These are phyloP conservation scores for Plectosphaerella sp. DNA, from an alignment of 2,329 filamentous ascomycete species.

Conservation along the genomic window DNA sequence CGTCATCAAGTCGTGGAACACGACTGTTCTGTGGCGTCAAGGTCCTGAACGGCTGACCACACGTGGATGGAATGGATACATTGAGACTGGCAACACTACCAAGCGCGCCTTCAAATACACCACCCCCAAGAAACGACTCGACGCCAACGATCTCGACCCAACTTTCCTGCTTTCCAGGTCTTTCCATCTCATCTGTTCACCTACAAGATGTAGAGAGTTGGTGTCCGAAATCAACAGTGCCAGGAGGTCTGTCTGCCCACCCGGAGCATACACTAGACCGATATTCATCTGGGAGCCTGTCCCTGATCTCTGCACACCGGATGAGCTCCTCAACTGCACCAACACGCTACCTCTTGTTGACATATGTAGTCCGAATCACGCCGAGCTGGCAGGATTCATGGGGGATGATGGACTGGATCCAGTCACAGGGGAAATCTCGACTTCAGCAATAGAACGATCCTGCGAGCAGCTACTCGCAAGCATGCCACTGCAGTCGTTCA, in stretches of 20 bases:
- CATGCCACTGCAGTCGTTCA: conserved; percentile 61
- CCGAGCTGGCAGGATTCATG: conserved; percentile 85
- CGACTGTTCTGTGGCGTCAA: conserved; percentile 64
- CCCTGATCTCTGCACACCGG: conserved; percentile 77
- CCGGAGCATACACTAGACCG: conserved; percentile 46
- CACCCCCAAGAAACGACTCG: conserved; percentile 80
- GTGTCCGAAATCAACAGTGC: conserved; percentile 65
- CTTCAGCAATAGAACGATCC: conserved; percentile 47
- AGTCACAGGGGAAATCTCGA: conserved; percentile 49
- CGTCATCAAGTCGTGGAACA: conserved; percentile 70
- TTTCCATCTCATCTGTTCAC: conserved; percentile 85
- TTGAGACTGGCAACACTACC: conserved; percentile 52
- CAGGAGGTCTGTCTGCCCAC: conserved; percentile 34
- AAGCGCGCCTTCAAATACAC: conserved; percentile 78
- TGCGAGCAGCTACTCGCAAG: conserved; percentile 60
- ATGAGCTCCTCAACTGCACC: conserved; percentile 60
- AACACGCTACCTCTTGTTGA: conserved; percentile 59
- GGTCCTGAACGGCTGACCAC: conserved; percentile 71
- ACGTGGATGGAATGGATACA: conserved; percentile 88
- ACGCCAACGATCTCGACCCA: conserved; percentile 64
- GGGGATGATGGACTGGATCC: conserved; percentile 53
- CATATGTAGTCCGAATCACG: conserved; percentile 74
- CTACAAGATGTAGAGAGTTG: conserved; percentile 70
- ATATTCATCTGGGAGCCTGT: conserved; percentile 94
- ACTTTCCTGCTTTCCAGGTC: conserved; percentile 66